Conservation (phyloP, 139 green algal species). For the Penium margaritaceum region DNA sequence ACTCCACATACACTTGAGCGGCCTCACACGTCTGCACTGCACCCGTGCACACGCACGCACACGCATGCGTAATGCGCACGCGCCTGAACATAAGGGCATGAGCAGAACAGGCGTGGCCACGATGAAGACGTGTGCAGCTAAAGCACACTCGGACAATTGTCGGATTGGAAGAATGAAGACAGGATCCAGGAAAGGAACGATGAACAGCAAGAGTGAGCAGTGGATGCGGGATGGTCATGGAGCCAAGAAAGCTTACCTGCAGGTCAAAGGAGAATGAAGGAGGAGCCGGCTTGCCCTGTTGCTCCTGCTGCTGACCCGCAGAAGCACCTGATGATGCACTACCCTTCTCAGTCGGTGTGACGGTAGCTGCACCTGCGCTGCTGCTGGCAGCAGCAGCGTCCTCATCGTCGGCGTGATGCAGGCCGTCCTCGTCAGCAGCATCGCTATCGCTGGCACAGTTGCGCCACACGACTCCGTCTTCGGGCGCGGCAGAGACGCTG, state of each 20-base stretch:
- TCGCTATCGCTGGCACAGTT: not conserved
- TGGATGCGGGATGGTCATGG: too few relatives aligned
- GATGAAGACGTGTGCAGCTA: too few relatives aligned
- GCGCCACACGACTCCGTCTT: conserved; percentile 29
- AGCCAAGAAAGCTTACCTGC: not conserved
- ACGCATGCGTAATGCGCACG: too few relatives aligned
- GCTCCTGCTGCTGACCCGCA: not conserved
- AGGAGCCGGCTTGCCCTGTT: not conserved
- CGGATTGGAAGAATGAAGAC: too few relatives aligned
- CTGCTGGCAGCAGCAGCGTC: not conserved
- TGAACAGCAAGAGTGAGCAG: too few relatives aligned
- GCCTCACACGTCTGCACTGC: too few relatives aligned
- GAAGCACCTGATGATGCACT: not conserved
- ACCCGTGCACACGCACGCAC: too few relatives aligned
- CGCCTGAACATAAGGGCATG: too few relatives aligned
- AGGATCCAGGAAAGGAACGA: too few relatives aligned
- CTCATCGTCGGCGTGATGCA: not conserved
- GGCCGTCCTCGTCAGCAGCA: not conserved
- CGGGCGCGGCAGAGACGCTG: conserved; percentile 22
- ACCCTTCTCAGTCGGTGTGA: not conserved
- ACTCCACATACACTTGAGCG: too few relatives aligned
- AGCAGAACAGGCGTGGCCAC: too few relatives aligned
- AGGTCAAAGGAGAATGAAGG: conserved; percentile 9
- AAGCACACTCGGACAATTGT: too few relatives aligned
- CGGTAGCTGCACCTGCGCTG: not conserved